Evolutionary conservation across 805 yeast species (phyloP).

Genomic region (Kuraishia hungarica): DNA sequence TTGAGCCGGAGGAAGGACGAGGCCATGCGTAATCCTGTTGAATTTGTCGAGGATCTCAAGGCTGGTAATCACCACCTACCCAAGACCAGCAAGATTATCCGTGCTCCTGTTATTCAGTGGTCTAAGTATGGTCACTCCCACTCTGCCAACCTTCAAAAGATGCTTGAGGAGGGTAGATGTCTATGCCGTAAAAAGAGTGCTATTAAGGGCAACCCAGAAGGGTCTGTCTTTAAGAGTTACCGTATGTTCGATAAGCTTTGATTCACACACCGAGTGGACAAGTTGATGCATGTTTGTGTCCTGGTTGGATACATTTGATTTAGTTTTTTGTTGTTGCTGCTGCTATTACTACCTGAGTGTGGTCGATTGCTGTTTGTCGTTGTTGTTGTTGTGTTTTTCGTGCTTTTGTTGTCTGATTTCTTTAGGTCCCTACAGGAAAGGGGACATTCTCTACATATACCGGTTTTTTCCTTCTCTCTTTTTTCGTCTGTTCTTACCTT

Average conservation of each 20-base stretch:
- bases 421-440: neutral
- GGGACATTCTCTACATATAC: neutral
- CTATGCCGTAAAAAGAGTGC: neutral
- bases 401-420: neutral
- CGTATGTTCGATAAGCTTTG: conserved; percentile 3
- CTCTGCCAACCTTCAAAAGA: neutral
- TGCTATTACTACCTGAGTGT: neutral
- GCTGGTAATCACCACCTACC: conserved; percentile 7
- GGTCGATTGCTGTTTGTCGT: neutral
- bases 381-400: neutral
- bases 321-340: neutral
- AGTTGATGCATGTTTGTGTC: neutral
- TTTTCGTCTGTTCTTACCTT: neutral
- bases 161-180: conserved; percentile 1
- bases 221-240: neutral
- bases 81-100: conserved; percentile 5
- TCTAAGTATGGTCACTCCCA: conserved; percentile 5
- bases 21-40: conserved; percentile 6
- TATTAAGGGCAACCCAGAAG: neutral
- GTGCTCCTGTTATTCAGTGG: conserved; percentile 8
- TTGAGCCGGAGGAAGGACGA: conserved; percentile 4
- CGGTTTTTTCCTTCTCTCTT: neutral
- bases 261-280: neutral
- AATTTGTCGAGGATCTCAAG: conserved; percentile 5
- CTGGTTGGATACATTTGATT: neutral